A percentile compares a stretch with the other conserved stretches of the same genome.
Evolutionary conservation across 495 filamentous ascomycete species (phyloP).

Genomic region (Daldinia decipiens): DNA sequence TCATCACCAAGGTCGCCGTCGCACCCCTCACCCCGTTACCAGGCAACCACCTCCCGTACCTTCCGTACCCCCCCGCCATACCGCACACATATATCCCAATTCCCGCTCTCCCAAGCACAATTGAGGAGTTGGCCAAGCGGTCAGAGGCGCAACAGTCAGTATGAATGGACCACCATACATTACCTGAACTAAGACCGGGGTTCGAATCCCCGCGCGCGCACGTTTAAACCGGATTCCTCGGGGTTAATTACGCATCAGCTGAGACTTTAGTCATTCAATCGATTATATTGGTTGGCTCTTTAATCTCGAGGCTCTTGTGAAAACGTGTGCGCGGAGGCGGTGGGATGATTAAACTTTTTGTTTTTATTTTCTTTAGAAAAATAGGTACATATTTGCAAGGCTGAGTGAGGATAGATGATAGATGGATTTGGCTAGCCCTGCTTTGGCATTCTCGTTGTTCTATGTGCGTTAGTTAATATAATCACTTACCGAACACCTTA

Average conservation of each 20-base stretch:
- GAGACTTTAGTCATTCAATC: neutral
- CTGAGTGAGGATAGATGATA: no score
- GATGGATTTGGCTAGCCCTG: no score
- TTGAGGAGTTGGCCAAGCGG: neutral
- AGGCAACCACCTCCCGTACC: neutral
- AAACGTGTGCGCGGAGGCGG: neutral
- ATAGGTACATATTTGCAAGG: no score
- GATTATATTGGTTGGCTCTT: constrained; percentile 2
- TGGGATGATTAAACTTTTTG: neutral
- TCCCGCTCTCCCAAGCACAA: neutral
- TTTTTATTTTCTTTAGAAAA: neutral
- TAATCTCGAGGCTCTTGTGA: neutral
- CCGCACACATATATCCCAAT: neutral
- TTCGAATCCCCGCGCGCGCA: neutral
- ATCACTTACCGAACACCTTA: no score
- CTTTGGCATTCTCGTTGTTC: no score
- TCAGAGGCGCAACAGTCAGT: neutral
- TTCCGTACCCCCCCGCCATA: neutral
- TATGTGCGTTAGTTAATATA: no score
- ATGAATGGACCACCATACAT: neutral
- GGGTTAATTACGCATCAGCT: neutral
- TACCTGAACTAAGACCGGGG: neutral
- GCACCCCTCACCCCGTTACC: neutral
- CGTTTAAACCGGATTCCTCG: neutral
- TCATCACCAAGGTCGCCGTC: neutral